Conservation (phyloP, 768 basidiomycete species). For the Xerocomellus intermedius region DNA sequence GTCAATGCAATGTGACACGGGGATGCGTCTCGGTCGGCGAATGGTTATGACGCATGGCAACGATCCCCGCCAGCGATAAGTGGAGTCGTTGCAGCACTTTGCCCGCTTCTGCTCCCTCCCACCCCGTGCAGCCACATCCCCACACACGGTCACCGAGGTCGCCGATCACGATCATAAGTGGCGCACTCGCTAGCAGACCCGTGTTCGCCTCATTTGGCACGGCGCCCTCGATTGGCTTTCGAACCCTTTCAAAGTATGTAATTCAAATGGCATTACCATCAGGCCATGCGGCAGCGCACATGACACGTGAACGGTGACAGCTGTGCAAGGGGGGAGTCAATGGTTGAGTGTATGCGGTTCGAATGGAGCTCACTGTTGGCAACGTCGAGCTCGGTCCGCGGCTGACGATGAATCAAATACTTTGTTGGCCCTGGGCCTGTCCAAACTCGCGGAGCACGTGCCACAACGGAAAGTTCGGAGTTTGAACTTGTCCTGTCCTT, state of each 20-base stretch:
- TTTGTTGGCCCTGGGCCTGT: background rate
- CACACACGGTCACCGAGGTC: background rate
- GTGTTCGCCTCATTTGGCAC: constrained; percentile 14
- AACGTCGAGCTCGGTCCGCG: constrained; percentile 5
- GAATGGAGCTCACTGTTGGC: background rate
- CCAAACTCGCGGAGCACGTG: background rate
- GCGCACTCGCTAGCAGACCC: constrained; percentile 3
- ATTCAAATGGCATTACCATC: constrained; percentile 17
- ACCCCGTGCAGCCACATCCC: background rate
- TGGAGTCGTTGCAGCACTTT: background rate
- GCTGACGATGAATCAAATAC: background rate
- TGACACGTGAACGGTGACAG: constrained; percentile 18
- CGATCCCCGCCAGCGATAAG: background rate
- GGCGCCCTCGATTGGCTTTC: background rate
- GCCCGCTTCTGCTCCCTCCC: background rate
- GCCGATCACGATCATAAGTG: background rate
- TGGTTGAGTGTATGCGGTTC: background rate
- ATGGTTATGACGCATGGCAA: background rate
- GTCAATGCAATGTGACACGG: constrained; percentile 16
- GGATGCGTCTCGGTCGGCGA: constrained; percentile 7
- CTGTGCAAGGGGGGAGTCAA: background rate
- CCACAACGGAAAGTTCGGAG: constrained; percentile 32
- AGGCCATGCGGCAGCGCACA: constrained; percentile 1
- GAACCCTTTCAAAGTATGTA: background rate
- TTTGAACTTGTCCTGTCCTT: constrained; percentile 32